Conservation (phyloP, 2,329 filamentous ascomycete genomes). For the Phaeosphaeriaceae sp. region DNA sequence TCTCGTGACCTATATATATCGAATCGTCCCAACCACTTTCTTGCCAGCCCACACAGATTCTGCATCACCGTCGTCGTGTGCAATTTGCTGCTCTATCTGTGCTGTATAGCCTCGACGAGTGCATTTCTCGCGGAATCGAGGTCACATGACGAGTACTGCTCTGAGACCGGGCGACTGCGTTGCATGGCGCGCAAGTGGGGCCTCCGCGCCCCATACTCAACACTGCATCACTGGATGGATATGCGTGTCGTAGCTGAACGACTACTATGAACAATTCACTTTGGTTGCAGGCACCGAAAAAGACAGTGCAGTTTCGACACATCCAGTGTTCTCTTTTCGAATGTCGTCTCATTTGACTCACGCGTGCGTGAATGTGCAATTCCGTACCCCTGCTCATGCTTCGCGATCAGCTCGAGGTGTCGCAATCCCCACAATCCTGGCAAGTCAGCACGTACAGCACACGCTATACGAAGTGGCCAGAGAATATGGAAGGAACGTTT, state of each 20-base stretch:
- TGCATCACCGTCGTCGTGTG: background rate
- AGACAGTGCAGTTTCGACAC: no score
- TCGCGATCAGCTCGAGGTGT: background rate
- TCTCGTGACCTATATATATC: constrained; percentile 22
- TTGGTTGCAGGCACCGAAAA: background rate
- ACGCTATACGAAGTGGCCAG: no score
- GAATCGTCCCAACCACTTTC: constrained; percentile 9
- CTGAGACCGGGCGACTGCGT: background rate
- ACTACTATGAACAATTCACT: no score
- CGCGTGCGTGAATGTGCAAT: background rate
- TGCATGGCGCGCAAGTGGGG: constrained; percentile 2
- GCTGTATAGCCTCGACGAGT: background rate
- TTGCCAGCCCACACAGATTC: constrained; percentile 10
- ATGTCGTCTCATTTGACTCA: background rate
- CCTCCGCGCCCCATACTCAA: background rate
- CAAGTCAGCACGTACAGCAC: background rate
- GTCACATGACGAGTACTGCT: background rate
- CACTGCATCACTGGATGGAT: background rate
- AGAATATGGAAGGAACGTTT: no score
- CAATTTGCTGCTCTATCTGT: no score
- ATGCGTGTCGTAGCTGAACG: no score
- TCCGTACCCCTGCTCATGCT: background rate
- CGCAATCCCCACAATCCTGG: background rate
- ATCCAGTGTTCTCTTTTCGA: background rate
- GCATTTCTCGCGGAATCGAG: background rate